Conservation (phyloP, 2,329 filamentous ascomycete species). For the Apiospora kogelbergensis region DNA sequence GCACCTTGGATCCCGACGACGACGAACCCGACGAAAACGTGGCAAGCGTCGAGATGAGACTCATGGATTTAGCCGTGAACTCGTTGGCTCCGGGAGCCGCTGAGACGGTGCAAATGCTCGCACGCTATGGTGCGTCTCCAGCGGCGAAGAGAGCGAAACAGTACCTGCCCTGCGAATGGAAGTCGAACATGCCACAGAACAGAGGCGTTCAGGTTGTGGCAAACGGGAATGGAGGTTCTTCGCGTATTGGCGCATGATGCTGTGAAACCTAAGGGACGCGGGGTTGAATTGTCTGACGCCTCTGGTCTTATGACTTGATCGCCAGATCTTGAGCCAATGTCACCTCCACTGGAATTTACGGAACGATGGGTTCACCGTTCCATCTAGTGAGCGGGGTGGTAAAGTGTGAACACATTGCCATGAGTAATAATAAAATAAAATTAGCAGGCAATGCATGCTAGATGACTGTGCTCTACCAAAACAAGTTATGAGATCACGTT, state of each 20-base stretch:
- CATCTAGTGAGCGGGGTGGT: no score
- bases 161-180: not conserved
- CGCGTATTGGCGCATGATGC: not conserved
- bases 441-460: not conserved
- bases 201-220: not conserved
- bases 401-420: no score
- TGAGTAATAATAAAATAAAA: no score
- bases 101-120: not conserved
- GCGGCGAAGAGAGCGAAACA: not conserved
- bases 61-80: not conserved
- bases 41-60: not conserved
- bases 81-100: not conserved
- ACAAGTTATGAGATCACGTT: not conserved
- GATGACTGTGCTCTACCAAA: not conserved
- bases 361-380: no score
- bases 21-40: no score
- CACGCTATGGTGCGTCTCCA: not conserved
- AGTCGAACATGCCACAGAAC: not conserved
- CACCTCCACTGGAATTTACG: no score
- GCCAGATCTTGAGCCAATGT: not conserved
- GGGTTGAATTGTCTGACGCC: no score
- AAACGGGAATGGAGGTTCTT: not conserved
- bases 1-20: not conserved
- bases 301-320: no score
- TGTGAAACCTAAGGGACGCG: not conserved